phyloP scores from a whole-genome alignment of 1,284 basidiomycete species.

The Ceratobasidium sp. region DNA sequence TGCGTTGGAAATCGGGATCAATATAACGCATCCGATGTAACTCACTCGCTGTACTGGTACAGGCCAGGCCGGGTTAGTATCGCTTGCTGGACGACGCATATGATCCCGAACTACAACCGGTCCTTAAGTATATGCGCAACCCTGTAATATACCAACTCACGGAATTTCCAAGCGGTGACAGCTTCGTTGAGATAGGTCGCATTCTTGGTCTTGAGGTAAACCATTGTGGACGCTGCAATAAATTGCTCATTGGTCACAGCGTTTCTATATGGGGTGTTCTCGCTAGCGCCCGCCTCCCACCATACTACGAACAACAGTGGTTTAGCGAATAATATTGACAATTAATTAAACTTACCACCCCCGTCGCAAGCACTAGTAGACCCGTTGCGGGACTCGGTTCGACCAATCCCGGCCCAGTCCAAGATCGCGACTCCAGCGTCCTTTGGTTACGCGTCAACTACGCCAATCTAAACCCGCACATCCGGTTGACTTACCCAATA shows the following conservation, averaged over 20 bases:
- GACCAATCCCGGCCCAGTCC: neutral
- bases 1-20: too few species aligned
- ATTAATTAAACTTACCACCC: conserved; percentile 59
- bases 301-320: conserved; percentile 57
- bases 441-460: neutral
- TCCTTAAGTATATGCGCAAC: neutral
- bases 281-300: conserved; percentile 58
- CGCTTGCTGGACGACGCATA: neutral
- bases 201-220: conserved; percentile 58
- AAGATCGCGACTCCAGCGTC: conserved; percentile 8
- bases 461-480: neutral
- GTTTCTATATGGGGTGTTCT: conserved; percentile 67
- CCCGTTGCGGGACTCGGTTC: conserved; percentile 50
- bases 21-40: too few species aligned
- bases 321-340: conserved; percentile 11
- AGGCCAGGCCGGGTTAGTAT: neutral
- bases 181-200: conserved; percentile 62
- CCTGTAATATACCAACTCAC: neutral
- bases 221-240: conserved; percentile 62
- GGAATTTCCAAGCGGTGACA: conserved; percentile 10
- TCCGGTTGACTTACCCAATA: conserved; percentile 1
- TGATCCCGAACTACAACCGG: conserved; percentile 1
- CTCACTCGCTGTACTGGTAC: conserved; percentile 24
- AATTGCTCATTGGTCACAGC: conserved; percentile 68
- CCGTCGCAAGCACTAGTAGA: conserved; percentile 58